Evolutionary conservation across 352 stramenopile species (phyloP).

Genomic region (Globisporangium recalcitrans): DNA sequence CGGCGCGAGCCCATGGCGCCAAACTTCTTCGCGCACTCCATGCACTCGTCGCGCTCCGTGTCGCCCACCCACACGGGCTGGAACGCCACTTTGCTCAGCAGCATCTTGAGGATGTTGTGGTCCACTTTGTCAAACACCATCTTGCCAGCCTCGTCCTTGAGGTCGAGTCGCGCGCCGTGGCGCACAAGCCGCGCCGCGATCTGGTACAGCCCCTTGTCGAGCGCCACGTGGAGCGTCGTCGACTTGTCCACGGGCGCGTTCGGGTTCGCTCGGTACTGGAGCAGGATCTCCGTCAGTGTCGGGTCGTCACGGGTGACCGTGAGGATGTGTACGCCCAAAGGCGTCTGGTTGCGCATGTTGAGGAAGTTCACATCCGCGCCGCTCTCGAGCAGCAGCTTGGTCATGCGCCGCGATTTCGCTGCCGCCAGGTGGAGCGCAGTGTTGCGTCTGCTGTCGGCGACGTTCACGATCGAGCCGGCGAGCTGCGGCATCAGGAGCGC

Average conservation of each 20-base stretch:
- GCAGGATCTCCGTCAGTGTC: slow-evolving; percentile 52
- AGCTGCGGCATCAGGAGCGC: slow-evolving; percentile 63
- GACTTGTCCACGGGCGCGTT: slow-evolving; percentile 59
- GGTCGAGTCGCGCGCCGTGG: slow-evolving; percentile 44
- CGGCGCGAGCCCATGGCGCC: slow-evolving; percentile 30
- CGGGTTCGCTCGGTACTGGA: slow-evolving; percentile 48
- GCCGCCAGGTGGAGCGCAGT: slow-evolving; percentile 56
- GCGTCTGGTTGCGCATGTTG: slow-evolving; percentile 68
- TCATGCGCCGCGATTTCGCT: slow-evolving; percentile 61
- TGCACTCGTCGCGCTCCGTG: slow-evolving; percentile 39
- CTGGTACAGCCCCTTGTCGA: slow-evolving; percentile 51
- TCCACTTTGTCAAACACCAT: slow-evolving; percentile 70
- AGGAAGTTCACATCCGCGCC: slow-evolving; percentile 57
- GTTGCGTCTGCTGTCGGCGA: slow-evolving; percentile 61
- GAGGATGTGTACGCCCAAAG: slow-evolving; percentile 58
- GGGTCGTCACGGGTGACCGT: slow-evolving; percentile 52
- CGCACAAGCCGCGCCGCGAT: slow-evolving; percentile 49
- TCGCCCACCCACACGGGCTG: slow-evolving; percentile 51
- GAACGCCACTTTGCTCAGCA: slow-evolving; percentile 45
- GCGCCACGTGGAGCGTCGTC: slow-evolving; percentile 53
- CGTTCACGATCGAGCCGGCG: slow-evolving; percentile 59
- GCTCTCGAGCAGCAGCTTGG: slow-evolving; percentile 48
- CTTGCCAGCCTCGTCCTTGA: slow-evolving; percentile 52
- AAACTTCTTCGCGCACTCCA: slow-evolving; percentile 59
- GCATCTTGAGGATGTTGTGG: slow-evolving; percentile 29